Evolutionary conservation across 2,329 filamentous ascomycete genomes (phyloP).

Genomic region (Teratosphaeria destructans): DNA sequence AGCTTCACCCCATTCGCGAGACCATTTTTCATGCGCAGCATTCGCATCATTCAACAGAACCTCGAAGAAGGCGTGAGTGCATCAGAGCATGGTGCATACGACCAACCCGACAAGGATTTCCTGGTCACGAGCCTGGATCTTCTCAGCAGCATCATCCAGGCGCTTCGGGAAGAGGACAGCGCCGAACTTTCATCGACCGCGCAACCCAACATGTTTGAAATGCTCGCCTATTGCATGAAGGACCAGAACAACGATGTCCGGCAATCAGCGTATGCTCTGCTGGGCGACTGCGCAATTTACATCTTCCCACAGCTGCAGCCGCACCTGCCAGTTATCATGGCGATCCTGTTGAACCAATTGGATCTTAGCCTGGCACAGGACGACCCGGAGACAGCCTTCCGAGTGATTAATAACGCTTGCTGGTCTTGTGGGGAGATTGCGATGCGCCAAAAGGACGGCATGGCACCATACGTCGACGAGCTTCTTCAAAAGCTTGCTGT

Average conservation of each 20-base stretch:
- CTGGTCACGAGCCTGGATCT: constrained; percentile 90
- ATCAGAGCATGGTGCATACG: constrained; percentile 50
- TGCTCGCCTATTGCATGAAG: constrained; percentile 85
- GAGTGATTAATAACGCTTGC: constrained; percentile 95
- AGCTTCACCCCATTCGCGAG: constrained; percentile 75
- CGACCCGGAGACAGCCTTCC: constrained; percentile 76
- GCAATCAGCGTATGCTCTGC: constrained; percentile 87
- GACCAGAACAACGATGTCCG: constrained; percentile 84
- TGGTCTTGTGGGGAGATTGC: constrained; percentile 94
- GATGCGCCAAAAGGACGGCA: constrained; percentile 60
- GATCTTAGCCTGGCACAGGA: constrained; percentile 61
- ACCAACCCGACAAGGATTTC: constrained; percentile 91
- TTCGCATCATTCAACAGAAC: constrained; percentile 84
- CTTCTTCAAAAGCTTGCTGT: constrained; percentile 67
- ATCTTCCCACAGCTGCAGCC: constrained; percentile 73
- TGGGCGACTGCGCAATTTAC: constrained; percentile 90
- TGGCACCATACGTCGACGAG: constrained; percentile 67
- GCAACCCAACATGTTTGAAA: constrained; percentile 77
- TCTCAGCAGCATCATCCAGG: constrained; percentile 85
- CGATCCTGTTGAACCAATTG: constrained; percentile 75
- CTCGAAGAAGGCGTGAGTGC: constrained; percentile 69
- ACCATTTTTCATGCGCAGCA: constrained; percentile 78
- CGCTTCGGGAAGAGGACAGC: constrained; percentile 63
- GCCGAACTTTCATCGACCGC: constrained; percentile 65
- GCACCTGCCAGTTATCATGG: constrained; percentile 62